Evolutionary conservation across 2,329 filamentous ascomycete species (phyloP).

Genomic region (Neopestalotiopsis rosae): DNA sequence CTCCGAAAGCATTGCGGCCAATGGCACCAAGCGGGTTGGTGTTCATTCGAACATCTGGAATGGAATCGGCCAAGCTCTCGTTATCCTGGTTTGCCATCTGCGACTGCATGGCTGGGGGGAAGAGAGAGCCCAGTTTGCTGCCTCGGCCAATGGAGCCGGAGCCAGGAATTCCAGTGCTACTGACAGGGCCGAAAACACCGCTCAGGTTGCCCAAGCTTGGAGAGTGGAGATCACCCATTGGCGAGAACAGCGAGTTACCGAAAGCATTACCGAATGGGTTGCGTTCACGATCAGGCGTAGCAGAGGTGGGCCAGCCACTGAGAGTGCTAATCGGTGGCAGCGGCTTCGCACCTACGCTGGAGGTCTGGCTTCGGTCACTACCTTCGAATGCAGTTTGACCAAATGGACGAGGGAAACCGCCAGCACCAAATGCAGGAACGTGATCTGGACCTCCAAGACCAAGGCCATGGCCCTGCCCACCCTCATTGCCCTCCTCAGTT

Average conservation of each 20-base stretch:
- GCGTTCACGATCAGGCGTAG: conserved; percentile 71
- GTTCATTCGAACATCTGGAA: conserved; percentile 64
- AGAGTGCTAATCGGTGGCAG: conserved; percentile 69
- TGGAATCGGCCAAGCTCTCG: conserved; percentile 59
- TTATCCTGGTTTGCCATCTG: conserved; percentile 82
- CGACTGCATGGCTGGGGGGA: conserved; percentile 87
- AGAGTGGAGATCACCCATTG: conserved; percentile 79
- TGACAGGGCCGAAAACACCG: conserved; percentile 71
- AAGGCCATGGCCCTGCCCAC: conserved; percentile 52
- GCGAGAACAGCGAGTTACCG: conserved; percentile 80
- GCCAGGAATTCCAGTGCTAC: conserved; percentile 57
- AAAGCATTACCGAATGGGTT: conserved; percentile 62
- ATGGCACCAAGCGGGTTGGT: conserved; percentile 65
- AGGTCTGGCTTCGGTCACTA: conserved; percentile 91
- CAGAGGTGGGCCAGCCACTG: conserved; percentile 67
- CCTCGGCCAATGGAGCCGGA: conserved; percentile 73
- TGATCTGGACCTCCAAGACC: conserved; percentile 53
- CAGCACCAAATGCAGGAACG: conserved; percentile 45
- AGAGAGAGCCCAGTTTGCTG: conserved; percentile 86
- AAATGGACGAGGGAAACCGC: conserved; percentile 50
- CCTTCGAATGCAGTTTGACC: conserved; percentile 62
- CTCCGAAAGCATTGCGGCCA: conserved; percentile 64
- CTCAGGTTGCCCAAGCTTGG: conserved; percentile 72
- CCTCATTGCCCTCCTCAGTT: conserved; percentile 61
- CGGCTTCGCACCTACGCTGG: conserved; percentile 80